Evolutionary conservation across 2,329 filamentous ascomycete genomes (phyloP), one percentile per base, ranked within the genome.

Genomic region (Arthrobotrys sinensis): DNA sequence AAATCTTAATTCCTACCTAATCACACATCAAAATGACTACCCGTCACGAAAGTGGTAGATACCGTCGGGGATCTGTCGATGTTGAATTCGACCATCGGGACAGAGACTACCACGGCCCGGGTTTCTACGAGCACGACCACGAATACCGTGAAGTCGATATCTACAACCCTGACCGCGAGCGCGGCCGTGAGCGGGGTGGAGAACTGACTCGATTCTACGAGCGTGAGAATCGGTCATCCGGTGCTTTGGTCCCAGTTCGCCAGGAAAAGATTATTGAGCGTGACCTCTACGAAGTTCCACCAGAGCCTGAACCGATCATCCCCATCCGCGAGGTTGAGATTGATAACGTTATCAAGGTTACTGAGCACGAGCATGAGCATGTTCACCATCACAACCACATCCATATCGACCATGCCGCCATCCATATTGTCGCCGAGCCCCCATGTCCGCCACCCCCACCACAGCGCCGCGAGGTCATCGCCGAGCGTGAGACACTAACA

Each of bases 201-300:
- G 76, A 79, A 63, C 46, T 75, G 16, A 73, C 65, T 36, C 64
- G 76, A 75, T 73, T 53, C 55, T 69, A 75, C 63, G 69, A 75
- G 38, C 70, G 67, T 48, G 68, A 79, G 4, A 69, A 75, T 21
- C 62, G 67, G 32, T 75, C 76, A 24, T 79, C 63, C 28, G 76
- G 76, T 19, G 69, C 63, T 11, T 48, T 73, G 28, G 76, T 75
- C 40, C 76, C 69, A 28, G 69, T 75, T 69, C 76, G 76, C 48
- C 70, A 79, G 68, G 76, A 78, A 28, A 78, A 78, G 36, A 78
- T 78, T 36, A 78, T 79, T 55, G 76, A 79, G 69, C 69, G 76
- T 8, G 76, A 79, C 64, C 69, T 79, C 19, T 79, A 79, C 38
- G 76, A 79, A 68, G 48, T 73, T n/a, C 68, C 76, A 50, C 69